A percentile compares a stretch with the other conserved stretches of the same genome.
phyloP scores from a whole-genome alignment of 495 filamentous ascomycete genomes.

The Aspergillus cavernicola region DNA sequence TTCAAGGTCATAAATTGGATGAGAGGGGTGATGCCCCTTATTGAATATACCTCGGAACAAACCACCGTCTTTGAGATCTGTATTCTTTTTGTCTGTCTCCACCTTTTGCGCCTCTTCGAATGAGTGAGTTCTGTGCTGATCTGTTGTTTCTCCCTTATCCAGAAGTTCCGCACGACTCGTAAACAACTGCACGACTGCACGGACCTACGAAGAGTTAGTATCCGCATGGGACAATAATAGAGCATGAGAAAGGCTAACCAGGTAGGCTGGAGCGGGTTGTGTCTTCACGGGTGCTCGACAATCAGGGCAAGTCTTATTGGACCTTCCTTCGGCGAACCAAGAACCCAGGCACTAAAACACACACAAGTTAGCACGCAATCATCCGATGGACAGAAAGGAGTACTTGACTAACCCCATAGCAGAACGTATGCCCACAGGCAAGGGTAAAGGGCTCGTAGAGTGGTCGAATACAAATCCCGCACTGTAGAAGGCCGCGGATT shows the following conservation, averaged over 20 bases:
- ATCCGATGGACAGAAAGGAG: neutral
- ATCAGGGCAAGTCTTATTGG: slow-evolving; percentile 68
- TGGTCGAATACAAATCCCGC: slow-evolving; percentile 65
- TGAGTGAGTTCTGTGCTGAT: slow-evolving; percentile 56
- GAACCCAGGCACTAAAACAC: slow-evolving; percentile 54
- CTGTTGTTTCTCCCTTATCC: slow-evolving; percentile 57
- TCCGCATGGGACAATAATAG: neutral
- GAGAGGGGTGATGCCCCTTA: slow-evolving; percentile 18
- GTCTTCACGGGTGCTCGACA: slow-evolving; percentile 58
- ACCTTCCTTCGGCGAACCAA: slow-evolving; percentile 59
- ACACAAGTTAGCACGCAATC: neutral
- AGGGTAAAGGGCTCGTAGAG: slow-evolving; percentile 72
- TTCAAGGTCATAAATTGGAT: slow-evolving; percentile 52
- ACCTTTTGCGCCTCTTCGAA: slow-evolving; percentile 59
- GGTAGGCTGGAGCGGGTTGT: slow-evolving; percentile 66
- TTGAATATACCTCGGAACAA: slow-evolving; percentile 65
- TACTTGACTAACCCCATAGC: slow-evolving; percentile 56
- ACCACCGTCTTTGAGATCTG: slow-evolving; percentile 48
- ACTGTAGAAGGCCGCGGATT: slow-evolving; percentile 51
- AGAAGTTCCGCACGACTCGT: slow-evolving; percentile 60
- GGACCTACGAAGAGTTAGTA: slow-evolving; percentile 45
- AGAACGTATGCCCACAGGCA: slow-evolving; percentile 72
- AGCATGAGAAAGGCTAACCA: slow-evolving; percentile 42
- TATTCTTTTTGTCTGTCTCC: slow-evolving; percentile 51
- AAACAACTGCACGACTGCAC: slow-evolving; percentile 64